Conservation (phyloP, 2,329 filamentous ascomycete genomes). For the Periconia sp. region DNA sequence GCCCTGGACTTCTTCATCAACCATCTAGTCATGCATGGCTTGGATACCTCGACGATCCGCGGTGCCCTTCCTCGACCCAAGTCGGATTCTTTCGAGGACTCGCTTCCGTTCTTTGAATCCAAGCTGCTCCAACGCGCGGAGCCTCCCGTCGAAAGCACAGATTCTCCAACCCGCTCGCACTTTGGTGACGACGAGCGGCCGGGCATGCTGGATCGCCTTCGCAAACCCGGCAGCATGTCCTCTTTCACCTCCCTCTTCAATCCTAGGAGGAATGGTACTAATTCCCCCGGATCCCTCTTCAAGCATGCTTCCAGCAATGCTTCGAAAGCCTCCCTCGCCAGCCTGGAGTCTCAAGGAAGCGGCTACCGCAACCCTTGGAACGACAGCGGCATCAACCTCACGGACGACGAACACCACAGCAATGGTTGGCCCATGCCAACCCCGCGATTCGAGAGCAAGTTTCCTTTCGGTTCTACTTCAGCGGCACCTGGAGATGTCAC, state of each 20-base stretch:
- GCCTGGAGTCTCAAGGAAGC: slow-evolving; percentile 93
- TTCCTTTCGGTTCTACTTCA: slow-evolving; percentile 63
- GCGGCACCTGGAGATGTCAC: slow-evolving; percentile 76
- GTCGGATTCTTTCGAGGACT: slow-evolving; percentile 98
- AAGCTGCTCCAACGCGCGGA: slow-evolving; percentile 95
- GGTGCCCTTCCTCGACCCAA: slow-evolving; percentile 97
- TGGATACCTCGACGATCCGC: slow-evolving; percentile 83
- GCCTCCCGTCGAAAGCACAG: slow-evolving; percentile 73
- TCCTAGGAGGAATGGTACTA: slow-evolving; percentile 90
- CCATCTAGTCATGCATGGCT: slow-evolving; percentile 82
- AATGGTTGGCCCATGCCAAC: slow-evolving; percentile 48
- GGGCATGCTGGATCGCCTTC: slow-evolving; percentile 82
- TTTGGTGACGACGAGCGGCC: slow-evolving; percentile 87
- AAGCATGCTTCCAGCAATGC: slow-evolving; percentile 85
- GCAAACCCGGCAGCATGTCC: slow-evolving; percentile 93
- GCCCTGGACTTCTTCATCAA: slow-evolving; percentile 93
- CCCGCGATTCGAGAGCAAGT: slow-evolving; percentile 62
- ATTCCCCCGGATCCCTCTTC: slow-evolving; percentile 79
- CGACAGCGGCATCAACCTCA: slow-evolving; percentile 92
- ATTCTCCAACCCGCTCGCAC: slow-evolving; percentile 85
- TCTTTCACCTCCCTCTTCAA: slow-evolving; percentile 96
- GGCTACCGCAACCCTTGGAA: slow-evolving; percentile 98
- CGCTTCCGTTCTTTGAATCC: slow-evolving; percentile 94
- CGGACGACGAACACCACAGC: slow-evolving; percentile 72
- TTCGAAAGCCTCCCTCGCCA: slow-evolving; percentile 94